Base-by-base conservation (phyloP, 2,329 filamentous ascomycete genomes). In the Thielaviopsis punctulata region DNA sequence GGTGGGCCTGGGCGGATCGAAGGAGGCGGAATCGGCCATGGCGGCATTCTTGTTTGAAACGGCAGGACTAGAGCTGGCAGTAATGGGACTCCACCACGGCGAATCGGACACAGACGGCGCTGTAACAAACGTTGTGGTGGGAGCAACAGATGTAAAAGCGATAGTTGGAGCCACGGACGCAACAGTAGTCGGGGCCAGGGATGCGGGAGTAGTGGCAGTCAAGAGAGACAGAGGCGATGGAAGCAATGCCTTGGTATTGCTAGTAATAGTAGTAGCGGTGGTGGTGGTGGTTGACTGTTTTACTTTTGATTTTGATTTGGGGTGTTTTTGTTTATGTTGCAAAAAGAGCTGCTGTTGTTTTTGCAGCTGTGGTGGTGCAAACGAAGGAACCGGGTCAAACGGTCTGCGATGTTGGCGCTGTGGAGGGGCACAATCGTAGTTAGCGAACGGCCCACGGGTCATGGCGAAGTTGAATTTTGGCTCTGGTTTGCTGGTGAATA, bases 81-180 rank as follows among this genome's bases (percentile, higher is more conserved):
- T 15, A 41, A n/a, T 48, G 2, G 52, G 39, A 45, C 46, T 46
- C 53, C 53, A 55, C 53, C 50, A 52, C 7, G 41, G 49, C n/a
- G 50, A 47, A 30, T 33, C 53, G 10, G 46, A 47, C 21, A 19
- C 18, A 18, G 46, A 22, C 18, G 50, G 53, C 24, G 47, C 49
- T 21, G 49, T 55, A 33, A 49, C 45, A 47, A 49, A 52, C 13
- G 50, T 36, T 22, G 49, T 47, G 50, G 44, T 23, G 25, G 30
- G 50, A 24, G 23, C 48, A n/a, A 27, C 23, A 21, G 48, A 50
- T 15, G 48, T 43, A 4, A 39, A 45, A n/a, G 19, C 21, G 8
- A 19, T 24, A 15, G 41, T 27, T 8, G 52, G 21, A 19, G 44
- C 12, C 21, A 22, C 33, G 22, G 43, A 48, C 4, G 36, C 13